These are phyloP conservation scores for Metschnikowia gruessii DNA, from an alignment of 805 yeast genomes.

Conservation along the genomic window DNA sequence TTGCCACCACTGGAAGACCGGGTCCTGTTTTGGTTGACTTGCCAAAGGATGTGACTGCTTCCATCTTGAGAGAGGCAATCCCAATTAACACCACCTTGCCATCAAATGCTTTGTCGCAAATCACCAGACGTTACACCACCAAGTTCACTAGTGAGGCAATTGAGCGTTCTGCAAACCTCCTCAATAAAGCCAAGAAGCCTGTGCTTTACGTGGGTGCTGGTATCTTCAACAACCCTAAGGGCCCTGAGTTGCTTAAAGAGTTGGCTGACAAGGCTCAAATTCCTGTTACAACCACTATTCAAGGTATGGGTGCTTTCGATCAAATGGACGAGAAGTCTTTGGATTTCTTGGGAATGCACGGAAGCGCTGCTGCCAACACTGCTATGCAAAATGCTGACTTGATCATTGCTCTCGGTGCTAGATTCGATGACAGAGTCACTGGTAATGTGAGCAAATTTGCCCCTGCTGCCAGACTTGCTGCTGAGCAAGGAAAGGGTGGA, in stretches of 20 bases:
- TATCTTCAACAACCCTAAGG: conserved; percentile 72
- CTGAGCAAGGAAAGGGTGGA: conserved; percentile 87
- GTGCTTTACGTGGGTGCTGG: conserved; percentile 92
- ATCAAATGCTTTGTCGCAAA: conserved; percentile 61
- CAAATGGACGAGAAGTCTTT: conserved; percentile 86
- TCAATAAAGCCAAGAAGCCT: conserved; percentile 84
- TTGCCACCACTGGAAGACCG: conserved; percentile 93
- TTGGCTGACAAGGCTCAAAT: conserved; percentile 86
- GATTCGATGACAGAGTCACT: conserved; percentile 98
- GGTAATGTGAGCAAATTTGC: conserved; percentile 84
- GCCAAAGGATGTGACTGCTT: conserved; percentile 97
- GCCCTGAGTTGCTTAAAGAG: conserved; percentile 75
- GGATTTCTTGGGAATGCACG: conserved; percentile 99
- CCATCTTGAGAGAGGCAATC: conserved; percentile 79
- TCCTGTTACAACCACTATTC: conserved; percentile 95
- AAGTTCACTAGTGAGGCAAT: conserved; percentile 75
- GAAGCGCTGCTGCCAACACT: conserved; percentile 89
- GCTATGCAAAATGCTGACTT: conserved; percentile 94
- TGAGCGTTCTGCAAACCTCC: conserved; percentile 68
- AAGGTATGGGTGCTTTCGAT: conserved; percentile 92
- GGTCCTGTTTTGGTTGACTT: conserved; percentile 97
- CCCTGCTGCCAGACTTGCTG: conserved; percentile 89
- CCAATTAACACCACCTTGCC: conserved; percentile 81
- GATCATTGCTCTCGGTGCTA: conserved; percentile 91
- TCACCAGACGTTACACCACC: conserved; percentile 67